A percentile compares a stretch with the other conserved stretches of the same genome.
These are phyloP conservation scores for Neonectria hederae DNA, from an alignment of 2,329 filamentous ascomycete species.

Conservation along the genomic window DNA sequence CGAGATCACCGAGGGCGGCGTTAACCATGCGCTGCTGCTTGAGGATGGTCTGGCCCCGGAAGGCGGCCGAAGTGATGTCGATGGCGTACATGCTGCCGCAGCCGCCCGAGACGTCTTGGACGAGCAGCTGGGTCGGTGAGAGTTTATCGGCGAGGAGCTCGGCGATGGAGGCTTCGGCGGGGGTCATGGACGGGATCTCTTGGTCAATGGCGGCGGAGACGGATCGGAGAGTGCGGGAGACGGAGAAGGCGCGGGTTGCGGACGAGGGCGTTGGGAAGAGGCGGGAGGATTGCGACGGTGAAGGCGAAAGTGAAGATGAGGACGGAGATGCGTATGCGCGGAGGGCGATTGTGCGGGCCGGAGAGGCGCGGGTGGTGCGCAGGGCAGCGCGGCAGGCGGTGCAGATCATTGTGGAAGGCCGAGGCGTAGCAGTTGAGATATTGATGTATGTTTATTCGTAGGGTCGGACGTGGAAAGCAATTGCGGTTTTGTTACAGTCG, in stretches of 20 bases:
- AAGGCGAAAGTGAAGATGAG: slow-evolving; percentile 12
- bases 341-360: slow-evolving; percentile 15
- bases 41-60: slow-evolving; percentile 75
- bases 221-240: slow-evolving; percentile 9
- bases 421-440: neutral
- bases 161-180: slow-evolving; percentile 68
- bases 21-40: slow-evolving; percentile 89
- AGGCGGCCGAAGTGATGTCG: slow-evolving; percentile 76
- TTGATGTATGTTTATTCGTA: neutral
- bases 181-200: slow-evolving; percentile 47
- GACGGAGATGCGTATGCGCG: slow-evolving; percentile 8
- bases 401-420: slow-evolving; percentile 35
- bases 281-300: slow-evolving; percentile 12
- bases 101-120: slow-evolving; percentile 83
- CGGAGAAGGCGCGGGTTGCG: slow-evolving; percentile 18
- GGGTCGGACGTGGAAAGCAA: neutral
- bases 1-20: slow-evolving; percentile 74
- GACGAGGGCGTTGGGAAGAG: slow-evolving; percentile 23
- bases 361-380: slow-evolving; percentile 30
- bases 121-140: slow-evolving; percentile 63
- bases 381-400: slow-evolving; percentile 39
- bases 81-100: slow-evolving; percentile 91
- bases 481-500: neutral
- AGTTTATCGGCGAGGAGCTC: slow-evolving; percentile 61
- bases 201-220: slow-evolving; percentile 22